Evolutionary conservation across 225 moss, liverwort and hornwort genomes (phyloP).

Genomic region (Bryoerythrophyllum caledonicum): DNA sequence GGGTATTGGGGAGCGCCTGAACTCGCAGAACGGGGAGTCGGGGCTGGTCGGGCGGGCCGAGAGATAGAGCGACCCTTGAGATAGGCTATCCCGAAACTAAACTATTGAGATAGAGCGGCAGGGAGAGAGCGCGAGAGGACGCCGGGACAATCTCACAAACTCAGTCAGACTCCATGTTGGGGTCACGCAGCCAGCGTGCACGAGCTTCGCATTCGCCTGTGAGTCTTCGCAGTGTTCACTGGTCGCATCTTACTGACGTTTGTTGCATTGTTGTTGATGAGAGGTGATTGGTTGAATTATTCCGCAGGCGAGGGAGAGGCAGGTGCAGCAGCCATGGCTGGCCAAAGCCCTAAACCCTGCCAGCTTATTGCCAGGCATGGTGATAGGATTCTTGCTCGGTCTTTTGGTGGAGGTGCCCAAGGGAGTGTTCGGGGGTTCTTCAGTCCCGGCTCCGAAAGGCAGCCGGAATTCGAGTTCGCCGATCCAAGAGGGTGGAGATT

Average conservation of each 20-base stretch:
- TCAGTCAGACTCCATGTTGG: constrained; percentile 31
- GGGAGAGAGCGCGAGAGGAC: not conserved
- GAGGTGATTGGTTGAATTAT: constrained; percentile 10
- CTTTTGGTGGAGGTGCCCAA: constrained; percentile 74
- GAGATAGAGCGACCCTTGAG: too few species aligned
- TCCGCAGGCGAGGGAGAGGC: constrained; percentile 43
- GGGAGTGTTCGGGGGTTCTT: constrained; percentile 46
- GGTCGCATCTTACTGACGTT: not conserved
- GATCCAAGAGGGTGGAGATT: constrained; percentile 57
- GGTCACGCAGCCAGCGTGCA: constrained; percentile 27
- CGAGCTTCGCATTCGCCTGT: constrained; percentile 29
- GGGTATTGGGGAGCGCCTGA: too few species aligned
- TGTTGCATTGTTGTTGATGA: not conserved
- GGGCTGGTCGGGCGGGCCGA: too few species aligned
- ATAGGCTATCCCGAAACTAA: too few species aligned
- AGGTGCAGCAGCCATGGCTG: constrained; percentile 64
- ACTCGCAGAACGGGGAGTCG: too few species aligned
- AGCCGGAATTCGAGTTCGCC: constrained; percentile 32
- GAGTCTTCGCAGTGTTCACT: constrained; percentile 8
- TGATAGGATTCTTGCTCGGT: constrained; percentile 80
- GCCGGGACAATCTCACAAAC: not conserved
- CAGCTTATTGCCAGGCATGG: constrained; percentile 77
- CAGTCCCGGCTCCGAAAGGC: constrained; percentile 33
- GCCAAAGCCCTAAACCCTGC: constrained; percentile 74
- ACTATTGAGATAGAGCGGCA: not conserved